Base-by-base conservation (phyloP, 2,329 filamentous ascomycete genomes). In the Parascedosporium putredinis region DNA sequence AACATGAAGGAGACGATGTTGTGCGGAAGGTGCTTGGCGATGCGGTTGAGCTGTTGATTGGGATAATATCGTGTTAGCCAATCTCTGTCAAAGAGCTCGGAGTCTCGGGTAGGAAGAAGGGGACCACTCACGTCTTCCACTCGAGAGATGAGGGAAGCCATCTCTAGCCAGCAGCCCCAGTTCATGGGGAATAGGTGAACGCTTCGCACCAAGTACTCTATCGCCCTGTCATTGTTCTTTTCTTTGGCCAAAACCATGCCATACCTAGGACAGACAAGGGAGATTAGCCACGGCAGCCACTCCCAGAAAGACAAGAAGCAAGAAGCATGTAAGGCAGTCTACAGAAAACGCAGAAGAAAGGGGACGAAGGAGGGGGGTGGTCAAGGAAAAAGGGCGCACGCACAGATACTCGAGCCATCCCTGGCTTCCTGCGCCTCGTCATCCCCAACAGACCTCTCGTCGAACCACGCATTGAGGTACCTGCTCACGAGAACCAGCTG, bases 1-100 rank as follows among this genome's bases (percentile, higher is more conserved):
- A 97, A 98, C 63, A 98, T 89, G 64, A 88, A 88, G 5, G 88
- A 88, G 70, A 95, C 86, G 58, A 98, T 86, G 61, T 95, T 94
- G 58, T 88, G 84, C 1, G 93, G 91, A 25, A 96, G 75, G 51
- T 84, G 79, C 31, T 79, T 75, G 51, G 81, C 74, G 50, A 91
- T 77, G 58, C 79, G 76, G 61, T 84, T 85, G 51, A 94, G 71
- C 85, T 90, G 59, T n/a, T n/a, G n/a, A n/a, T n/a, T n/a, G n/a
- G n/a, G n/a, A n/a, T n/a, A n/a, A n/a, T n/a, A n/a, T n/a, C n/a
- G n/a, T n/a, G n/a, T n/a, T n/a, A n/a, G n/a, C n/a, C n/a, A n/a
- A n/a, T n/a, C n/a, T n/a, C n/a, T n/a, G 14, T 16, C 40, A 44
- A 8, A 29, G 18, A 40, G 31, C 10, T 53, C 68, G 57, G n/a